Evolutionary conservation across 768 basidiomycete species (phyloP).

Genomic region (Lactarius vividus): DNA sequence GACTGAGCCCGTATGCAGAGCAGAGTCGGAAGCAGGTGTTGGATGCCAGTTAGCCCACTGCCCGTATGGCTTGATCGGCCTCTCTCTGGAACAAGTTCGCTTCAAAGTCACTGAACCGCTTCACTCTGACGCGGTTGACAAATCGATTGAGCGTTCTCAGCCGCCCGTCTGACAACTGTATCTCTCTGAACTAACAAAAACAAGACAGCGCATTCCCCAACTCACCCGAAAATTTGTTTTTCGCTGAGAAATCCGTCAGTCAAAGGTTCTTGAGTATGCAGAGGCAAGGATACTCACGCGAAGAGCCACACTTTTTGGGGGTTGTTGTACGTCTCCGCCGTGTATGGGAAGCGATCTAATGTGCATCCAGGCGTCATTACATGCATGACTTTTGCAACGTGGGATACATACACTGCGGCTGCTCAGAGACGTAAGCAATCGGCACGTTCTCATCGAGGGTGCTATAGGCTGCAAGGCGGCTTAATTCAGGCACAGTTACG

Average conservation of each 20-base stretch:
- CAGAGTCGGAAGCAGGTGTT: too few species aligned
- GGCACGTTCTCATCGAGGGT: slow-evolving; percentile 34
- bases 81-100: too few species aligned
- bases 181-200: not conserved
- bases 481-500: not conserved
- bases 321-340: slow-evolving; percentile 23
- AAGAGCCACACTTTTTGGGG: slow-evolving; percentile 25
- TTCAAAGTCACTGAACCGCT: too few species aligned
- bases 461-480: slow-evolving; percentile 3
- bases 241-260: not conserved
- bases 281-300: slow-evolving; percentile 9
- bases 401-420: slow-evolving; percentile 30
- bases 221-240: not conserved
- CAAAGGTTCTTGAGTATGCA: too few species aligned
- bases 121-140: too few species aligned
- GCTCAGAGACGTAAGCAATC: slow-evolving; percentile 36
- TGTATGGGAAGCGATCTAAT: slow-evolving; percentile 22
- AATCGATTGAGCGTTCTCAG: not conserved
- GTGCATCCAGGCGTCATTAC: not conserved
- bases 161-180: not conserved
- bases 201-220: not conserved
- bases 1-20: too few species aligned
- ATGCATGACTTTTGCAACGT: not conserved
- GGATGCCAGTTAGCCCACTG: too few species aligned
- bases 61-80: too few species aligned